Evolutionary conservation across 306 rosid species (phyloP), one percentile per base, ranked within the genome.

Genomic region (Vigna angularis): DNA sequence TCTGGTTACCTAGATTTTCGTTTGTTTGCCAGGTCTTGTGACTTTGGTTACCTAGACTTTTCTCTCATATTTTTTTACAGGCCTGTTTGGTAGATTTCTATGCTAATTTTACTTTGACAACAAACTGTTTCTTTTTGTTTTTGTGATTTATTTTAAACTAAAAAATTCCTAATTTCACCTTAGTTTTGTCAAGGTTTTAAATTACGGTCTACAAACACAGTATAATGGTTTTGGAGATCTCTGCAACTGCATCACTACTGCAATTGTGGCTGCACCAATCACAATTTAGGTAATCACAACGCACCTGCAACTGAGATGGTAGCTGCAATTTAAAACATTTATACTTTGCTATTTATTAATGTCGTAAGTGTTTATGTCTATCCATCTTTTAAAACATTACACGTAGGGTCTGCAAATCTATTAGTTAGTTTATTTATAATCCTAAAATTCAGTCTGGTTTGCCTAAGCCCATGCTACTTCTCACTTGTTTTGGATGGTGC

Each of bases 321-420:
- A 8, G 50, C 50, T 65, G n/a, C 50, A n/a, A 38, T 17, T 65
- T 65, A 9, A 65, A 65, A 65, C 32, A 15, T 65, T 65, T 65
- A 65, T 65, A 38, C 26, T 34, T 79, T 9, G 40, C 8, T 50
- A 13, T 51, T 64, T 20, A 58, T 64, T 64, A 24, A 42, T 72
- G 62, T 51, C 64, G 12, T 57, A 6, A 20, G 36, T 28, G 49
- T 49, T 57, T 48, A 58, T 36, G 17, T 22, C 84, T 58, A 49
- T 20, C 67, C 70, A 45, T 74, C 65, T 26, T 81, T 58, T 48
- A 66, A 22, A 56, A 76, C 71, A 72, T 51, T 18, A 62, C 38
- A 18, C 49, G 49, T 49, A 44, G 18, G 8, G 62, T 30, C 34
- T 16, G 32, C 2, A 13, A 57, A 45, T 48, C 36, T 49, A 30